Base-by-base conservation (phyloP, 768 basidiomycete species). In the Chalciporus piperatus region DNA sequence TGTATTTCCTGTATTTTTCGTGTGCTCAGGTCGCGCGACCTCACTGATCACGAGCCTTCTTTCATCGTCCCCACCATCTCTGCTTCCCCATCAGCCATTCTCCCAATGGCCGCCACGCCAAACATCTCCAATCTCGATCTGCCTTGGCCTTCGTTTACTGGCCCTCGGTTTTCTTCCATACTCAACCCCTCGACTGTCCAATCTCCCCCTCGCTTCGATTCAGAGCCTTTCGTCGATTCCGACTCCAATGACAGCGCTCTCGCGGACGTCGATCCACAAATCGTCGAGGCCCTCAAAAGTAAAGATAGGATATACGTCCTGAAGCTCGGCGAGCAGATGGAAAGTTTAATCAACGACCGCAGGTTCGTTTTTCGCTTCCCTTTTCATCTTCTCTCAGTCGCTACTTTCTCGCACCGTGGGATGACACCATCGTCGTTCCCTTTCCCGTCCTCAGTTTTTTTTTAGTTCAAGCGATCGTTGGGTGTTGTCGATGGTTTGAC, bases 231-330 rank as follows among this genome's bases (percentile, higher is more conserved):
- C 33, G 47, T 51, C 8, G 66, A 70, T 23, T 57, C 56, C 2
- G 73, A 71, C 40, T 48, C 54, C 49, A 66, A 63, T 9, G 62
- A 50, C 13, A 59, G 56, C 50, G 41, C 54, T 39, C 55, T 62
- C 51, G 22, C 52, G 17, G 88, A 88, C 54, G 80, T 84, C 57
- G 90, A 92, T 74, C 77, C 81, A 10, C 85, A 87, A 69, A 90
- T 93, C 60, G 62, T 92, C 61, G 90, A 93, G 67, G 91, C 92
- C 19, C 85, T 93, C 57, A 82, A 77, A 70, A 85, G 85, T 77
- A 93, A 93, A 74, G 91, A 93, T 70, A 79, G 91, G 64, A 77
- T 93, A 55, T 93, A 85, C 68, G 89, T 93, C 42, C 74, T 93
- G 61, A 92, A 88, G 75, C 79, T 93, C n/a, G 91, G 89, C 52